Conservation (phyloP, 345 rosid genomes). For the Stellera chamaejasme region DNA sequence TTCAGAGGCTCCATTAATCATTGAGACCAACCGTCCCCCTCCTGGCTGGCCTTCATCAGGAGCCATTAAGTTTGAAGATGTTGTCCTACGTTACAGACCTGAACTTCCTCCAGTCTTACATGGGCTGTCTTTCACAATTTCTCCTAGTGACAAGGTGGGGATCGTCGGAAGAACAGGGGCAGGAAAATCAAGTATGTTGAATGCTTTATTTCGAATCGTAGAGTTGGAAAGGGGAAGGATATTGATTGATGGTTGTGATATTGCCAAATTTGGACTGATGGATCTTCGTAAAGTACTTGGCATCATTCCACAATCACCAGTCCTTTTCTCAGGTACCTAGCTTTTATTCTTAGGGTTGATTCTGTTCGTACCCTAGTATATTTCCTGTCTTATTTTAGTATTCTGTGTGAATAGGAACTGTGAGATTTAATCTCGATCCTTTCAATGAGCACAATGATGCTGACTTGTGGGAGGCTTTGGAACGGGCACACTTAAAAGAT, state of each 20-base stretch:
- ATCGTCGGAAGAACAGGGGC: conserved; percentile 99
- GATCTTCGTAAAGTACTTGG: conserved; percentile 96
- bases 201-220: conserved; percentile 89
- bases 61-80: conserved; percentile 80
- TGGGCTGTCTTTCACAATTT: conserved; percentile 66
- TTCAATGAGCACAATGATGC: conserved; percentile 96
- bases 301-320: conserved; percentile 97
- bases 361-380: not conserved
- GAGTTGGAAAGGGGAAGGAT: conserved; percentile 94
- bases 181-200: conserved; percentile 96
- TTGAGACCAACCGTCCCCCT: conserved; percentile 90
- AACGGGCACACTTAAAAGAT: conserved; percentile 95
- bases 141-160: conserved; percentile 93
- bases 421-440: conserved; percentile 97
- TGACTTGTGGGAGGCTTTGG: conserved; percentile 96
- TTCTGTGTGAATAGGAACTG: conserved; percentile 46
- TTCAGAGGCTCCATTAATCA: conserved; percentile 75
- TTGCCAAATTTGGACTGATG: conserved; percentile 71
- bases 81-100: conserved; percentile 87
- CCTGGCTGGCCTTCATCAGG: conserved; percentile 99
- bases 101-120: conserved; percentile 95
- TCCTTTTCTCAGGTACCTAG: conserved; percentile 85
- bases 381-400: not conserved
- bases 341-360: conserved; percentile 1
- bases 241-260: conserved; percentile 73